Percentiles rank a stretch among this genome's conserved stretches.
These are phyloP conservation scores for Candida loeiensis DNA, from an alignment of 805 yeast genomes.

Conservation along the genomic window DNA sequence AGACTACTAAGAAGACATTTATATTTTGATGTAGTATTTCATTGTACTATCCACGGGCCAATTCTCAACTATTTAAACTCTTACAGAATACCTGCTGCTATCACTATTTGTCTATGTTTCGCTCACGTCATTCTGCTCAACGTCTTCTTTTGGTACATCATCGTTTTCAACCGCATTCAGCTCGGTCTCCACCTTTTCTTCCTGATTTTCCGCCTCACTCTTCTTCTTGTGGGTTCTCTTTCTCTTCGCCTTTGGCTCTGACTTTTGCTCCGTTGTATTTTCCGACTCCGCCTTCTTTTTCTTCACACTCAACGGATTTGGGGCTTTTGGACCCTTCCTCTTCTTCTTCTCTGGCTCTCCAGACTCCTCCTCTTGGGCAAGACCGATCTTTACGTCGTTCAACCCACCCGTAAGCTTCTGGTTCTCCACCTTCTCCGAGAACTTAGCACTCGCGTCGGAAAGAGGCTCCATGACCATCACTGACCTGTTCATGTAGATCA, in stretches of 20 bases:
- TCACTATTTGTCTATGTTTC: too few species aligned
- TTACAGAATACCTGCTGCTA: too few species aligned
- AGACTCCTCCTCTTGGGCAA: slow-evolving; percentile 18
- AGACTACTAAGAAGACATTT: too few species aligned
- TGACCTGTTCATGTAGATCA: slow-evolving; percentile 80
- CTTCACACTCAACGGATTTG: slow-evolving; percentile 88
- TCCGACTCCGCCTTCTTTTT: slow-evolving; percentile 47
- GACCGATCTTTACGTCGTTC: slow-evolving; percentile 60
- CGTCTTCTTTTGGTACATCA: too few species aligned
- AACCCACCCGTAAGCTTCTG: slow-evolving; percentile 74
- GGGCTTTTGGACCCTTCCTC: slow-evolving; percentile 71
- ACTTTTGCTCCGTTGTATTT: slow-evolving; percentile 11
- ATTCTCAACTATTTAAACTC: too few species aligned
- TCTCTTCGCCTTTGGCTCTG: slow-evolving; percentile 9
- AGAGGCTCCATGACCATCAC: slow-evolving; percentile 97
- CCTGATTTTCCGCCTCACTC: slow-evolving; percentile 2
- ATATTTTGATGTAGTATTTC: too few species aligned
- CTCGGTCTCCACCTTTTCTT: background rate
- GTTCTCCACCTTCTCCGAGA: slow-evolving; percentile 48
- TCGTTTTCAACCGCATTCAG: background rate
- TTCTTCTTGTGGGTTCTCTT: slow-evolving; percentile 11
- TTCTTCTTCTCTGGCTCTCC: slow-evolving; percentile 35
- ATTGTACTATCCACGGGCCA: too few species aligned
- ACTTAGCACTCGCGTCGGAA: slow-evolving; percentile 58
- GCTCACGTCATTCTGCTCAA: too few species aligned